A percentile compares a stretch with the other conserved stretches of the same genome.
phyloP scores from a whole-genome alignment of 1,284 basidiomycete genomes.

The Somion occarium region DNA sequence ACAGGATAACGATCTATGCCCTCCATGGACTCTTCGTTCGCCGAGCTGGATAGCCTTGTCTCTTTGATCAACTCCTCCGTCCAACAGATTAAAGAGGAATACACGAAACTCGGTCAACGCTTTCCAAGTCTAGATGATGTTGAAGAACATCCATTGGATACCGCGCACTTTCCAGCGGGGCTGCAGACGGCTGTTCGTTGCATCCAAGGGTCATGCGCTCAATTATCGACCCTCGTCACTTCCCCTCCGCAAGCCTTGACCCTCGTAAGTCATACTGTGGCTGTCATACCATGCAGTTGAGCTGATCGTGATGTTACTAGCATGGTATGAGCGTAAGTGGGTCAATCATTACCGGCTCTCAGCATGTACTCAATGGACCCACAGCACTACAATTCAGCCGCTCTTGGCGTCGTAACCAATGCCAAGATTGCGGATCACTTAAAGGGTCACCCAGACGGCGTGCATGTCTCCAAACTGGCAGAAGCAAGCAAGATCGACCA shows the following conservation, averaged over 20 bases:
- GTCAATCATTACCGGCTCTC: no score
- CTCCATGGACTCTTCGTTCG: conserved; percentile 4
- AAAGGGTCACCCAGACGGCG: conserved; percentile 23
- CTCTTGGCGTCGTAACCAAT: conserved; percentile 15
- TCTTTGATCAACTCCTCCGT: conserved; percentile 8
- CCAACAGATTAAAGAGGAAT: conserved; percentile 1
- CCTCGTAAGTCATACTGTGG: not conserved
- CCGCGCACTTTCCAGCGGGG: not conserved
- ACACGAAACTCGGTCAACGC: not conserved
- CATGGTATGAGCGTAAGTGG: not conserved
- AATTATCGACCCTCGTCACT: conserved; percentile 4
- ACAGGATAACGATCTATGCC: no score
- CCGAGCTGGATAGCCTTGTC: conserved; percentile 7
- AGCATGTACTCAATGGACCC: no score
- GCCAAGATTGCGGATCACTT: conserved; percentile 30
- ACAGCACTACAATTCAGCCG: conserved; percentile 1
- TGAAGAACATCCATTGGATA: not conserved
- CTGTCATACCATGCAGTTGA: no score
- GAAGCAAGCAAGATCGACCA: conserved; percentile 23
- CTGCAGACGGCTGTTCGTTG: conserved; percentile 5
- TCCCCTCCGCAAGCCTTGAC: not conserved
- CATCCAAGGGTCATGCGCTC: conserved; percentile 8
- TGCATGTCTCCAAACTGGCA: conserved; percentile 28
- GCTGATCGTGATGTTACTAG: no score
- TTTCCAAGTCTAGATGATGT: conserved; percentile 5